phyloP scores from a whole-genome alignment of 2,329 filamentous ascomycete genomes.

The Verticillium longisporum region DNA sequence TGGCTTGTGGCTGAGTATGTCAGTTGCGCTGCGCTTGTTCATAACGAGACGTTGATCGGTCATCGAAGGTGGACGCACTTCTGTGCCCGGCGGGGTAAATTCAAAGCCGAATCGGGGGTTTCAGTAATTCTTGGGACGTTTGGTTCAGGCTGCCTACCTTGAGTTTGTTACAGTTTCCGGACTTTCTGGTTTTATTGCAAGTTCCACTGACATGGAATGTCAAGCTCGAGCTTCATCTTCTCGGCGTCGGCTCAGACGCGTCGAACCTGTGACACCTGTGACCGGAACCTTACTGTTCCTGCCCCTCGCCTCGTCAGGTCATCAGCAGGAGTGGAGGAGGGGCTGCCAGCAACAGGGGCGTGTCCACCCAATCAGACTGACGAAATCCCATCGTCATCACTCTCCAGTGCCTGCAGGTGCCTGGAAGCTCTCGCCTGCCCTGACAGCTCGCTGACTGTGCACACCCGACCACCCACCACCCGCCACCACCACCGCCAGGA shows the following conservation, averaged over 20 bases:
- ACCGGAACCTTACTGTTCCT: neutral
- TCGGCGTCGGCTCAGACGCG: neutral
- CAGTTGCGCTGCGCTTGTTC: too few species aligned
- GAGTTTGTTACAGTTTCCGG: neutral
- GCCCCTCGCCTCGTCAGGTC: neutral
- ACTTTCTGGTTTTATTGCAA: too few species aligned
- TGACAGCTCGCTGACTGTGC: too few species aligned
- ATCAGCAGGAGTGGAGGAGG: neutral
- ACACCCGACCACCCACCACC: too few species aligned
- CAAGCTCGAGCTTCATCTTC: neutral
- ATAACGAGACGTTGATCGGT: neutral
- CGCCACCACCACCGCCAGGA: too few species aligned
- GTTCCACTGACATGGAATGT: neutral
- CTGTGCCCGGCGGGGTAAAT: slow-evolving; percentile 5
- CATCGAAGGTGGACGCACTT: neutral
- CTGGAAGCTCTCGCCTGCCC: neutral
- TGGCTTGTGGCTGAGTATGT: too few species aligned
- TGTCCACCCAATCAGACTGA: neutral
- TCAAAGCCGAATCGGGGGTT: slow-evolving; percentile 2
- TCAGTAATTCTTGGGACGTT: too few species aligned
- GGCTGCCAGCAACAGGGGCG: neutral
- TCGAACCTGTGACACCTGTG: neutral
- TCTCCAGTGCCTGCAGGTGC: neutral
- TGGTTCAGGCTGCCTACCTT: too few species aligned
- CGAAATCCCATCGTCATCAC: neutral